Conservation (phyloP, 257 asterid species). For the Buddleja alternifolia region DNA sequence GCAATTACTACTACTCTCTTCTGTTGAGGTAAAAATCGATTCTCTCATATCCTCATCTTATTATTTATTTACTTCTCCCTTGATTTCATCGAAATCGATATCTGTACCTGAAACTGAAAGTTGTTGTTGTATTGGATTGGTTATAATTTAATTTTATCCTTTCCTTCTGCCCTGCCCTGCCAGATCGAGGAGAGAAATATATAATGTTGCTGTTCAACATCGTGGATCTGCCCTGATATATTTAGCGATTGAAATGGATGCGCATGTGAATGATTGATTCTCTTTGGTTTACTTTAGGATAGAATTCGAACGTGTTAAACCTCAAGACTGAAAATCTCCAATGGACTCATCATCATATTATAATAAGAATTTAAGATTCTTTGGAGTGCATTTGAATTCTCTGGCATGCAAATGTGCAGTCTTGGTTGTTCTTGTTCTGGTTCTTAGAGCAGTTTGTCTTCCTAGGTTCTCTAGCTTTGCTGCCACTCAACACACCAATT, state of each 20-base stretch:
- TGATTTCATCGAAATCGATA: conserved; percentile 7
- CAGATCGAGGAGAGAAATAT: conserved; percentile 19
- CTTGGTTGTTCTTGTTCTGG: conserved; percentile 46
- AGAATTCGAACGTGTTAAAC: conserved; percentile 21
- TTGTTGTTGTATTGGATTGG: conserved; percentile 12
- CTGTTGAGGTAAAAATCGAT: too few relatives aligned
- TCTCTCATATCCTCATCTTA: neutral
- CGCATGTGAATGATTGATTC: conserved; percentile 22
- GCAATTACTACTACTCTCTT: neutral
- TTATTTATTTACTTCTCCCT: neutral
- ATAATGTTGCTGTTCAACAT: neutral
- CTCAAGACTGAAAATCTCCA: conserved; percentile 32
- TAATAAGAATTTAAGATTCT: conserved; percentile 59
- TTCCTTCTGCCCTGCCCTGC: conserved; percentile 22
- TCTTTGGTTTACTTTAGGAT: neutral
- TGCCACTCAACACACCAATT: conserved; percentile 37
- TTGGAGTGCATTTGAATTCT: conserved; percentile 52
- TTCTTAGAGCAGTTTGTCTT: conserved; percentile 49
- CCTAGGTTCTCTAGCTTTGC: conserved; percentile 44
- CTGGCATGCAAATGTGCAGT: conserved; percentile 61
- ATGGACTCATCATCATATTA: conserved; percentile 59
- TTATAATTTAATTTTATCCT: conserved; percentile 3
- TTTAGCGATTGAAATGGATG: neutral
- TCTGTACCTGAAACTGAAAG: neutral
- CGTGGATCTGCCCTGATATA: neutral